These are phyloP conservation scores for Colletotrichum sp. DNA, from an alignment of 2,329 filamentous ascomycete species.

Conservation along the genomic window DNA sequence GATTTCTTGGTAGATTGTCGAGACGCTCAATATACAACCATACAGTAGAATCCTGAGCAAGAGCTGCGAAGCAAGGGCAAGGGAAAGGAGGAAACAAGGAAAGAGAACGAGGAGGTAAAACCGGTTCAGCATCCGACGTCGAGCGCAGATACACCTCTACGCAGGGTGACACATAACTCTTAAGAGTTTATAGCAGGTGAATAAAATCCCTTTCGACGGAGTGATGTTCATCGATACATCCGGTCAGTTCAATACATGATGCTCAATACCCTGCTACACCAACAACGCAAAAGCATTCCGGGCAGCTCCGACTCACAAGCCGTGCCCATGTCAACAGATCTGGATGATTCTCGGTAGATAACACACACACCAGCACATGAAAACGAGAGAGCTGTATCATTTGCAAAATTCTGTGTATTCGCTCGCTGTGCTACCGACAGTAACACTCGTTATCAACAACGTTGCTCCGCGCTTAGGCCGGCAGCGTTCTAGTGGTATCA, in stretches of 20 bases:
- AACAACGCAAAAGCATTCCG: background rate
- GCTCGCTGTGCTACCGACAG: background rate
- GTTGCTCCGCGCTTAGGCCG: fast-evolving
- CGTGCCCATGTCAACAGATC: no score
- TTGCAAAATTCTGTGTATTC: background rate
- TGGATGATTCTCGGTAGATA: no score
- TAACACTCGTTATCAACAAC: background rate
- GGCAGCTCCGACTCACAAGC: no score
- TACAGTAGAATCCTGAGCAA: background rate
- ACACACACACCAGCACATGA: no score
- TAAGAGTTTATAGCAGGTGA: background rate
- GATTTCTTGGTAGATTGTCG: no score
- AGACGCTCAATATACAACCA: no score
- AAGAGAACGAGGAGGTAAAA: fast-evolving
- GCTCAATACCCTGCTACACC: background rate
- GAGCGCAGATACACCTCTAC: background rate
- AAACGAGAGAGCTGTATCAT: no score
- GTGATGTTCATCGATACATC: no score
- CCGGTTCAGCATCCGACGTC: fast-evolving
- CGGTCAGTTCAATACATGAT: background rate
- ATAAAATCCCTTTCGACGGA: background rate
- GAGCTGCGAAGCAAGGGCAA: background rate
- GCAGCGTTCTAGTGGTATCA: background rate
- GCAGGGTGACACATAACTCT: fast-evolving
- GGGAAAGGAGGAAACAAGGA: background rate